A percentile compares a stretch with the other conserved stretches of the same genome.
Evolutionary conservation across 306 rosid genomes (phyloP).

Genomic region (Acmispon strigosus): DNA sequence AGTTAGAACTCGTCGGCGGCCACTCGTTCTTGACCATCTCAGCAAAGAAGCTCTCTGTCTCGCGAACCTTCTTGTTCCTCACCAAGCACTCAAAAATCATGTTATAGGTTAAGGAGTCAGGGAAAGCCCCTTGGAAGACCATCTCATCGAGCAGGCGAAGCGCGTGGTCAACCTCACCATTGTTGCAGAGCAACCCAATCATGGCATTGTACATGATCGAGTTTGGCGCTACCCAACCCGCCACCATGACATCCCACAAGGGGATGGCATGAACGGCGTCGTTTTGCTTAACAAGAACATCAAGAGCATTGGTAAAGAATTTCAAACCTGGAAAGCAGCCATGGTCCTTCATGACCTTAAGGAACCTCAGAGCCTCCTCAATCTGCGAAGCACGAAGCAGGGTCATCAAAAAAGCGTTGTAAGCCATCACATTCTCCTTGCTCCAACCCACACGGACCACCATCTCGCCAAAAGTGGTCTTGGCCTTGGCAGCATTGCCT

Average conservation of each 20-base stretch:
- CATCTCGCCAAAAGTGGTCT: slow-evolving; percentile 50
- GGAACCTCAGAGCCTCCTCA: slow-evolving; percentile 42
- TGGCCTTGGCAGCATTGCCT: slow-evolving; percentile 41
- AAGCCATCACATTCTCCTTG: slow-evolving; percentile 34
- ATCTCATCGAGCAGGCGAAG: slow-evolving; percentile 53
- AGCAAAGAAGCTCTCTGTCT: slow-evolving; percentile 37
- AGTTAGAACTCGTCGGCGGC: slow-evolving; percentile 40
- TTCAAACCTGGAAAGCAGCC: slow-evolving; percentile 61
- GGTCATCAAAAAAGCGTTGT: slow-evolving; percentile 47
- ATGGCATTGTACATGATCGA: slow-evolving; percentile 59
- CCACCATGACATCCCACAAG: slow-evolving; percentile 57
- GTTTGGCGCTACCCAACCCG: slow-evolving; percentile 39
- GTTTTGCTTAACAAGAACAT: slow-evolving; percentile 39
- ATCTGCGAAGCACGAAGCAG: slow-evolving; percentile 29
- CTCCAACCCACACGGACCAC: slow-evolving; percentile 46
- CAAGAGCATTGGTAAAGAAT: slow-evolving; percentile 51
- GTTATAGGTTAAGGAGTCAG: slow-evolving; percentile 56
- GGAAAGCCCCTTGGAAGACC: slow-evolving; percentile 56
- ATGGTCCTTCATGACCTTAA: slow-evolving; percentile 40
- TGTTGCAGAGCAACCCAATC: slow-evolving; percentile 53
- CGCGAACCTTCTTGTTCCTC: slow-evolving; percentile 39
- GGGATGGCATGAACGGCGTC: slow-evolving; percentile 33
- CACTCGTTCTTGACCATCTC: slow-evolving; percentile 79
- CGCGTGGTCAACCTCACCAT: slow-evolving; percentile 31
- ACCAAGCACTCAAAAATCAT: slow-evolving; percentile 63